phyloP scores from a whole-genome alignment of 371 early-diverging fungal species.

The Apophysomyces elegans region DNA sequence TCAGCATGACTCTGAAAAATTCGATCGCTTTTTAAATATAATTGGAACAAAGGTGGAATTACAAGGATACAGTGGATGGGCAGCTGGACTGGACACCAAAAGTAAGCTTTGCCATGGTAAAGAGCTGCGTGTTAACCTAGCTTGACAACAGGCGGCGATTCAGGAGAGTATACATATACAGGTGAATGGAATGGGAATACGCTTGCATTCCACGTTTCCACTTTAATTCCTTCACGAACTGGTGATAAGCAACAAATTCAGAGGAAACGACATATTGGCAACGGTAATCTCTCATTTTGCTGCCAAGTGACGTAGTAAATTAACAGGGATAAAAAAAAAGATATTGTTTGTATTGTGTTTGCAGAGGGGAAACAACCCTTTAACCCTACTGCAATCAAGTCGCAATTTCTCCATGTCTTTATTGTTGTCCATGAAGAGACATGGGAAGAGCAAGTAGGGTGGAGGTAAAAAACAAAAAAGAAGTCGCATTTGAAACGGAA shows the following conservation, averaged over 20 bases:
- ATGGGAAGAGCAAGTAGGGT: conserved; percentile 27
- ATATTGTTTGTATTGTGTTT: conserved; percentile 73
- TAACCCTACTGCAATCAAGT: conserved; percentile 66
- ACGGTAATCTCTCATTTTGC: conserved; percentile 43
- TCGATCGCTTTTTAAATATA: conserved; percentile 65
- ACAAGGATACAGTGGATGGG: conserved; percentile 74
- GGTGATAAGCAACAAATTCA: conserved; percentile 80
- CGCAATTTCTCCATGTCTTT: conserved; percentile 74
- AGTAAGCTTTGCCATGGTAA: conserved; percentile 30
- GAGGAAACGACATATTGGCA: conserved; percentile 83
- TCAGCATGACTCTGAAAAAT: conserved; percentile 53
- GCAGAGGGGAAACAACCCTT: conserved; percentile 65
- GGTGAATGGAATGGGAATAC: conserved; percentile 77
- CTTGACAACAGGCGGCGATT: conserved; percentile 58
- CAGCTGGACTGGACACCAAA: conserved; percentile 78
- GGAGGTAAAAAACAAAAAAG: conserved; percentile 24
- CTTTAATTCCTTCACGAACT: conserved; percentile 70
- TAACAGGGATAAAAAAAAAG: conserved; percentile 26
- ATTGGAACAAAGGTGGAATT: conserved; percentile 75
- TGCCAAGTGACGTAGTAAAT: background rate
- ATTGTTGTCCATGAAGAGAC: conserved; percentile 61
- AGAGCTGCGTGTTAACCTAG: background rate
- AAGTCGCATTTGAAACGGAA: background rate
- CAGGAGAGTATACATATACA: conserved; percentile 73
- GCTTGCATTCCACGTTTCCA: conserved; percentile 83